phyloP scores from a whole-genome alignment of 2,329 filamentous ascomycete genomes.

The Lachnellula arida region DNA sequence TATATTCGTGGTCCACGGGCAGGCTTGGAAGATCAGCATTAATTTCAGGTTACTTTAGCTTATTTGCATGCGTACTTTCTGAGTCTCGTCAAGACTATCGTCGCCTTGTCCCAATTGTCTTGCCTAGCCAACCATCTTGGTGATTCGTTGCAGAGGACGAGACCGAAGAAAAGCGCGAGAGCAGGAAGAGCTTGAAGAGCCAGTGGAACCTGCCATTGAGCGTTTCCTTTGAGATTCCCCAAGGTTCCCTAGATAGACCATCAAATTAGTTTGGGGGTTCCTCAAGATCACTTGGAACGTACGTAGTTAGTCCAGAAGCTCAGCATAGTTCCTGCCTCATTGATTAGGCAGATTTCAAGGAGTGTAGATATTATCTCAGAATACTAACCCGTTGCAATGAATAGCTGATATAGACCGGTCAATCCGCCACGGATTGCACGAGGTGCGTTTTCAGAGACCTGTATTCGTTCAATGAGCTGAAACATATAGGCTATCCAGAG shows the following conservation, averaged over 20 bases:
- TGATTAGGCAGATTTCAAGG: constrained; percentile 16
- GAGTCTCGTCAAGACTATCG: constrained; percentile 49
- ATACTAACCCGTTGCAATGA: constrained; percentile 32
- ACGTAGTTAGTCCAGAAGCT: constrained; percentile 46
- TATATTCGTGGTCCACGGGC: constrained; percentile 48
- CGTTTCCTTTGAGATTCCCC: constrained; percentile 33
- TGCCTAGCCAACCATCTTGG: constrained; percentile 64
- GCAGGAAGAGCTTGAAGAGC: constrained; percentile 62
- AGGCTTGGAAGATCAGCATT: constrained; percentile 44
- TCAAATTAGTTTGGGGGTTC: constrained; percentile 31
- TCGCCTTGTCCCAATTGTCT: constrained; percentile 63
- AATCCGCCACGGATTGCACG: constrained; percentile 47
- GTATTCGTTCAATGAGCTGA: constrained; percentile 36
- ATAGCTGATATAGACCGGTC: constrained; percentile 47
- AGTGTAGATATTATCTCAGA: not conserved
- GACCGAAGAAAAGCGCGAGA: constrained; percentile 53
- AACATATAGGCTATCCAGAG: constrained; percentile 42
- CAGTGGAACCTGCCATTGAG: constrained; percentile 55
- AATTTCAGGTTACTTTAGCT: not conserved
- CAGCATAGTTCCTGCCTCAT: constrained; percentile 33
- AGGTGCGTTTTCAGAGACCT: constrained; percentile 44
- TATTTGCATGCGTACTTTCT: constrained; percentile 21
- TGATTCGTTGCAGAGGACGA: constrained; percentile 56
- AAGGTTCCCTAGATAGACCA: constrained; percentile 16
- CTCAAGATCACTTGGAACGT: constrained; percentile 31